phyloP scores from a whole-genome alignment of 352 stramenopile genomes.

The Globisporangium orthogonon region DNA sequence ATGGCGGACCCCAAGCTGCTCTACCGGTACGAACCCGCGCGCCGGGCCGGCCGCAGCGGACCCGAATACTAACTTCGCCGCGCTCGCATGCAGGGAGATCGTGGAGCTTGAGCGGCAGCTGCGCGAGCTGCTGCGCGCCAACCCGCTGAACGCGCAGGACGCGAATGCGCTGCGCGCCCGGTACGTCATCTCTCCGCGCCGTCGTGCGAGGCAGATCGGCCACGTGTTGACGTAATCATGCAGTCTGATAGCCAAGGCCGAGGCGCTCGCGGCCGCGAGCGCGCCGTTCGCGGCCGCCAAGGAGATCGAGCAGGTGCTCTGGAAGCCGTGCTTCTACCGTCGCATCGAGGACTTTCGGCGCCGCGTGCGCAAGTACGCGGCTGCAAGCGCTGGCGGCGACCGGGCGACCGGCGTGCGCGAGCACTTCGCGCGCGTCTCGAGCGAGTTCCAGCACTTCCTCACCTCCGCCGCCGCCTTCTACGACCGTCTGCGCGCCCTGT shows the following conservation, averaged over 20 bases:
- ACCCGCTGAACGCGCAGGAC: conserved; percentile 52
- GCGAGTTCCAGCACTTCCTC: conserved; percentile 73
- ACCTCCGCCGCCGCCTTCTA: conserved; percentile 62
- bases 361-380: conserved; percentile 83
- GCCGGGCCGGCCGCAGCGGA: too few species aligned
- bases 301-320: conserved; percentile 79
- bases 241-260: conserved; percentile 50
- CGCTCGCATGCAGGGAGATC: conserved; percentile 36
- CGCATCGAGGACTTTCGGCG: conserved; percentile 87
- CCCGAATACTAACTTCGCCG: too few species aligned
- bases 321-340: conserved; percentile 90
- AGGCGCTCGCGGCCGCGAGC: conserved; percentile 30
- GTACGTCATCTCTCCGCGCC: conserved; percentile 7
- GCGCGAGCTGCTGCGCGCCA: conserved; percentile 58
- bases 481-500: conserved; percentile 51
- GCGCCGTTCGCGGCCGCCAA: conserved; percentile 51
- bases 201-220: background rate
- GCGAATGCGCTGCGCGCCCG: conserved; percentile 46
- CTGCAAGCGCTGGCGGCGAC: conserved; percentile 45
- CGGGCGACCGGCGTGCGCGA: conserved; percentile 42
- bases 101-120: conserved; percentile 67
- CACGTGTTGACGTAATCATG: background rate
- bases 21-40: conserved; percentile 22
- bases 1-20: conserved; percentile 25
- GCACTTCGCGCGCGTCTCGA: conserved; percentile 69